Percentiles rank a stretch among this genome's conserved stretches.
These are phyloP conservation scores for Bertia moriformis DNA, from an alignment of 2,329 filamentous ascomycete species.

Conservation along the genomic window DNA sequence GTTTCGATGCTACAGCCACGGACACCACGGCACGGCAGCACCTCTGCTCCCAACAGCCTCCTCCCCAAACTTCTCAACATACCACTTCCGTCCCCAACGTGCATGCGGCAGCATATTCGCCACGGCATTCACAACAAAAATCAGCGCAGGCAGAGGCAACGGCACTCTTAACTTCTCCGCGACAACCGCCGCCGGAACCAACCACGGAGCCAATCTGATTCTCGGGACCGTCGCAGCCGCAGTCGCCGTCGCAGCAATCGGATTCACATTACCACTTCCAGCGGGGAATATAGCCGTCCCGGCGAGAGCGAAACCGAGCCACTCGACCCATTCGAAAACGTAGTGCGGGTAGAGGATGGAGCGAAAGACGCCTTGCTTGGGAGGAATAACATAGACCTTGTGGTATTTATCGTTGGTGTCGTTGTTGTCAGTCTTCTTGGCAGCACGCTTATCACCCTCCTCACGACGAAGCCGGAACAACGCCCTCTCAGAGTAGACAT, in stretches of 20 bases:
- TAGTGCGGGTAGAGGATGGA: background rate
- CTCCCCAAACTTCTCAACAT: conserved; percentile 1
- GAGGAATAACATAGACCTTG: conserved; percentile 1
- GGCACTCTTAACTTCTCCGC: background rate
- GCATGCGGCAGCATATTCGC: conserved; percentile 1
- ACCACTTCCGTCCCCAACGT: conserved; percentile 1
- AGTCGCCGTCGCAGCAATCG: background rate
- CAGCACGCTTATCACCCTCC: background rate
- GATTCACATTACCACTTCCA: background rate
- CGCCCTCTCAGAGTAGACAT: background rate
- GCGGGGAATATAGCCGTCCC: background rate
- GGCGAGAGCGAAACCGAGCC: background rate
- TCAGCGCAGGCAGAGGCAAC: background rate
- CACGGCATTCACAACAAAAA: background rate
- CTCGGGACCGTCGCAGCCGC: background rate
- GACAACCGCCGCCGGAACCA: background rate
- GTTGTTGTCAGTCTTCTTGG: background rate
- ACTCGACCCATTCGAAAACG: background rate
- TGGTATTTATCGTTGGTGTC: background rate
- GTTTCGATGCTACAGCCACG: too few species aligned
- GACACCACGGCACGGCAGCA: background rate
- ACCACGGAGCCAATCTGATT: background rate
- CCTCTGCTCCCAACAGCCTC: background rate
- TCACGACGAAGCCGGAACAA: background rate
- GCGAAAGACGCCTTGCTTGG: background rate